Conservation (phyloP, 2,329 filamentous ascomycete genomes). For the Xylariaceae sp. region DNA sequence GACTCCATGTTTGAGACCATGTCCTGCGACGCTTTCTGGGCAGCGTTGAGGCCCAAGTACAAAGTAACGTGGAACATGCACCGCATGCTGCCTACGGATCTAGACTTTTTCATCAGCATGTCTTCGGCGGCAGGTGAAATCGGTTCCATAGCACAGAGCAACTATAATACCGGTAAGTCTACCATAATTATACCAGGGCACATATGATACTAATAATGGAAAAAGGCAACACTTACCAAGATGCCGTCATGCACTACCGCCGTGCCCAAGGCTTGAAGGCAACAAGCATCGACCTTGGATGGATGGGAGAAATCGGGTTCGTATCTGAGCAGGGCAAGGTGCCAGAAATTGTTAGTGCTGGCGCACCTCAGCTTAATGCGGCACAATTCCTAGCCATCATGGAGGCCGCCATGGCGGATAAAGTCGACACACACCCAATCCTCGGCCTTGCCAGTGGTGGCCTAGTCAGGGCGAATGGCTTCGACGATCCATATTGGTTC, state of each 20-base stretch:
- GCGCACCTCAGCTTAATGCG: constrained; percentile 30
- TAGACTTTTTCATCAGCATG: constrained; percentile 36
- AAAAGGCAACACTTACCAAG: constrained; percentile 34
- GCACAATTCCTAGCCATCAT: constrained; percentile 31
- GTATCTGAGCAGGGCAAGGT: constrained; percentile 35
- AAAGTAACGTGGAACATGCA: constrained; percentile 34
- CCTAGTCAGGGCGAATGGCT: constrained; percentile 31
- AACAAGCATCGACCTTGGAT: constrained; percentile 33
- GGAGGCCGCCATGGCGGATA: constrained; percentile 29
- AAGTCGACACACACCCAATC: constrained; percentile 26
- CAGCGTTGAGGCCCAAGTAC: constrained; percentile 32
- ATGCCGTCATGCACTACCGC: constrained; percentile 33
- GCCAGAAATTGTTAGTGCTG: constrained; percentile 33
- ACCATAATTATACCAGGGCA: neutral
- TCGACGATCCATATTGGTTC: constrained; percentile 37
- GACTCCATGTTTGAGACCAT: constrained; percentile 38
- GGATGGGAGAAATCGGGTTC: constrained; percentile 35
- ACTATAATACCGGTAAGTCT: constrained; percentile 33
- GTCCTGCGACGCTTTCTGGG: constrained; percentile 30
- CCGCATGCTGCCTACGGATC: constrained; percentile 31
- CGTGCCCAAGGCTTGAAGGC: constrained; percentile 30
- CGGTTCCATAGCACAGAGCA: constrained; percentile 36
- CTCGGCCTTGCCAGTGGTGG: constrained; percentile 34
- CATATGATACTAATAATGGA: neutral
- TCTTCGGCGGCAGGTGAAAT: constrained; percentile 35